Evolutionary conservation across 2,329 filamentous ascomycete genomes (phyloP), one percentile per base, ranked within the genome.

Genomic region (Endoconidiophora laricicola): DNA sequence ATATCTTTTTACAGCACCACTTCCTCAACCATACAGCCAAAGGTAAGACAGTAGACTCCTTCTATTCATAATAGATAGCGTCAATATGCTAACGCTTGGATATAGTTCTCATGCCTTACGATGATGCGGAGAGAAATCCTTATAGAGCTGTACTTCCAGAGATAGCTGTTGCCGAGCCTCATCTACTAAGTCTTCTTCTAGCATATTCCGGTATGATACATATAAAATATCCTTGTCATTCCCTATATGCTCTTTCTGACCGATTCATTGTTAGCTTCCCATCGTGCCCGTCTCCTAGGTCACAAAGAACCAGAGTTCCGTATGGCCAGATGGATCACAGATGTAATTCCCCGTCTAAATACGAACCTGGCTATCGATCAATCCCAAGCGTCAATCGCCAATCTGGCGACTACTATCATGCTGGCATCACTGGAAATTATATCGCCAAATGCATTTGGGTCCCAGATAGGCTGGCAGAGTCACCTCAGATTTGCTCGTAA

Each of bases 331-430:
- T 91, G 83, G 81, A 83, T 91, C 23, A 73, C 82, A 58, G 77
- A 86, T 56, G 83, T 85, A 4, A n/a, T 82, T 84, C 54, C 83
- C 83, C 0, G 76, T 12, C 38, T 53, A 4, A 53, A 37, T 9
- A 23, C 26, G 3, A 23, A 20, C 16, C 29, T 53, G 23, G 26
- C 22, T 7, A 16, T 37, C 20, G 41, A 40, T 6, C 41, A 48
- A 20, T 44, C 42, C 5, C 42, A 39, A 22, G 47, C 47, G 12
- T 53, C 51, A 5, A 50, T 53, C 24, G 51, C 77, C 14, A 84
- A 82, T 49, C 69, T 93, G 2, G 84, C 85, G 0, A 86, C 84
- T 0, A 82, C 85, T 6, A 87, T 93, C 55, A 87, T 91, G 82
- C 73, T 93, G 43, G 77, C 84, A 0, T 88, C 84, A 1, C 69